Evolutionary conservation across 2,329 filamentous ascomycete species (phyloP).

Genomic region (Colletotrichum paranaense): DNA sequence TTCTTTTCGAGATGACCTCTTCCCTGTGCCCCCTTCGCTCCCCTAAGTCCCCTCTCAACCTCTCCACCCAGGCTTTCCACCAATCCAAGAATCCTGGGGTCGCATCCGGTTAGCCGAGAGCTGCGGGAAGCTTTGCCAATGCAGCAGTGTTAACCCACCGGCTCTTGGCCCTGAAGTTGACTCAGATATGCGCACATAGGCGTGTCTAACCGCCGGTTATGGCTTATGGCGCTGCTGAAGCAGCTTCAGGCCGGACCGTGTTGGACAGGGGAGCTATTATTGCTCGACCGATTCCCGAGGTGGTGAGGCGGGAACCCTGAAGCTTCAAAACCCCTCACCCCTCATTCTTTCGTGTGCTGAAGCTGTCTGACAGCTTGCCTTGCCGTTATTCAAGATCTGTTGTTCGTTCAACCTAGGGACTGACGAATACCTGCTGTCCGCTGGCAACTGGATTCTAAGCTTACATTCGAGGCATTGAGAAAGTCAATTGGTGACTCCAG

Average conservation of each 20-base stretch:
- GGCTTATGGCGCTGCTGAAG: neutral
- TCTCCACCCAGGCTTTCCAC: constrained; percentile 25
- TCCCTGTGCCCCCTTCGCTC: neutral
- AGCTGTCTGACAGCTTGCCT: neutral
- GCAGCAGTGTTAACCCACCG: neutral
- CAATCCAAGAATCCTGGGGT: constrained; percentile 16
- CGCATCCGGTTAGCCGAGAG: constrained; percentile 23
- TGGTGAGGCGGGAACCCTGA: constrained; percentile 14
- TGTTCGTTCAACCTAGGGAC: too few relatives aligned
- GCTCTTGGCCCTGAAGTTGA: constrained; percentile 5
- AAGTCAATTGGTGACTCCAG: neutral
- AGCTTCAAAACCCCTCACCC: constrained; percentile 34
- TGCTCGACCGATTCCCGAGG: constrained; percentile 19
- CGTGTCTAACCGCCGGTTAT: neutral
- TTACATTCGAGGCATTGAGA: neutral
- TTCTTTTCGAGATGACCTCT: constrained; percentile 32
- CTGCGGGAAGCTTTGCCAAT: neutral
- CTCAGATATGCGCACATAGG: constrained; percentile 7
- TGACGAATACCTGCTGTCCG: neutral
- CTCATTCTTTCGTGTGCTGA: neutral
- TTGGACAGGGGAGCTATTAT: neutral
- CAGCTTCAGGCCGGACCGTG: constrained; percentile 1
- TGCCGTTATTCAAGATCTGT: neutral
- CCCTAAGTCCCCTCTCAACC: constrained; percentile 6
- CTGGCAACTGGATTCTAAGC: neutral